Base-by-base conservation (phyloP, 768 basidiomycete species). In the Tubosaeta sp. region DNA sequence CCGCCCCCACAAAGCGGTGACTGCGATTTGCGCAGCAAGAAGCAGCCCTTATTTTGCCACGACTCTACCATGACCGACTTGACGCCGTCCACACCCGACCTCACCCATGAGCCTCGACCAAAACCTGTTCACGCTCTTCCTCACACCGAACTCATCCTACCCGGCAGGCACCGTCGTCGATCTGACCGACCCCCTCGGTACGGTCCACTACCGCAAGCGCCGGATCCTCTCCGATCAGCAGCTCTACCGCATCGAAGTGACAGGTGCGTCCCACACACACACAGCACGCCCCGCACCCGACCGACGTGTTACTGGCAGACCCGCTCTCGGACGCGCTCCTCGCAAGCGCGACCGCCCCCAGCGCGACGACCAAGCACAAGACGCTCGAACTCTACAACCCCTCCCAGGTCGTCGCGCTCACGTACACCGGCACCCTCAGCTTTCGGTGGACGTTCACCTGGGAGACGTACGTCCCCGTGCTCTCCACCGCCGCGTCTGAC, bases 381-480 rank as follows among this genome's bases (percentile, higher is more conserved):
- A 82, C 79, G 0, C 60, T 93, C 22, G 85, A 90, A 57, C 76
- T 93, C 1, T 79, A 76, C 70, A 91, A 93, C 64, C 90, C 90
- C 0, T 81, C 82, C 0, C 76, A 72, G 0, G 60, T 82, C 16
- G 81, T 91, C 14, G 87, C 88, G 60, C 74, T 93, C 35, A 87
- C 83, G 61, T 84, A 79, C 54, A 85, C 83, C 0, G 90, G 91
- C 2, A 84, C 83, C 0, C 62, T 92, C 35, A 75, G 80, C 3
- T 91, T 91, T 68, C 77, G 79, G 50, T 93, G 90, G 91, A 60
- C 70, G 1, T 93, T 93, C 68, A 78, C 78, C 61, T 93, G 88
- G 87, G 89, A 91, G 72, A 79, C 84, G 88, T 91, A 56, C 68
- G 86, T 78, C 41, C 27, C 29, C 12, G 1, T 11, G 4, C 19